Evolutionary conservation across 2,329 filamentous ascomycete genomes (phyloP), one percentile per base, ranked within the genome.

Genomic region (Fusarium euwallaceae): DNA sequence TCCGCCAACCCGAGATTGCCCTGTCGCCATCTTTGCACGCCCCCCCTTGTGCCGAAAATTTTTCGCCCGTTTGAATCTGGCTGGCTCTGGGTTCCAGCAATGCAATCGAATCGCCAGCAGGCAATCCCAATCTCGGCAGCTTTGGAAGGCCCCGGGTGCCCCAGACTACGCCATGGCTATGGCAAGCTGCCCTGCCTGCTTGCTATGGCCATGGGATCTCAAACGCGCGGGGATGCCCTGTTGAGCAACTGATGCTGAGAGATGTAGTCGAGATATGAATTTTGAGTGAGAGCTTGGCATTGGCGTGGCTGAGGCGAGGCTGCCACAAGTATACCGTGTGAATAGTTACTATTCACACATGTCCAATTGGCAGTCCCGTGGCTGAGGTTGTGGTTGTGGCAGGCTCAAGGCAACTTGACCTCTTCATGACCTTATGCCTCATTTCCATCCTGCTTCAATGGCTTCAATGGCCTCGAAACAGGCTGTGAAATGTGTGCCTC

Each of bases 31-130:
- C 34, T 59, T 62, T 51, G 48, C 70, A 71, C 70, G 22, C 77
- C 70, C 71, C 72, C 71, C 70, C 56, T 70, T 76, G 58, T 22
- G 74, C 78, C 77, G 78, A 79, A 78, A 72, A 39, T 64, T 79
- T 79, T 78, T 79, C 76, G 77, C 59, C 41, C 7, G 29, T 72
- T 61, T 66, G 32, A 37, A 58, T 62, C 48, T 66, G 32, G 41
- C 61, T 66, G 45, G 55, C 53, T 41, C 43, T 66, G 45, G 55
- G 45, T 41, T 34, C 20, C 45, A 48, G 22, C 22, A 56, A 20
- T 27, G 22, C 22, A 56, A 20, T 27, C 27, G 43, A 48, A 20
- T 27, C 34, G 55, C 55, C 62, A 51, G 60, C 51, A 68, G 62
- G 65, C 37, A 76, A 70, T 75, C 71, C 56, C 71, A 76, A 73